These are phyloP conservation scores for Bacidia gigantensis DNA, from an alignment of 495 filamentous ascomycete species.

Conservation along the genomic window DNA sequence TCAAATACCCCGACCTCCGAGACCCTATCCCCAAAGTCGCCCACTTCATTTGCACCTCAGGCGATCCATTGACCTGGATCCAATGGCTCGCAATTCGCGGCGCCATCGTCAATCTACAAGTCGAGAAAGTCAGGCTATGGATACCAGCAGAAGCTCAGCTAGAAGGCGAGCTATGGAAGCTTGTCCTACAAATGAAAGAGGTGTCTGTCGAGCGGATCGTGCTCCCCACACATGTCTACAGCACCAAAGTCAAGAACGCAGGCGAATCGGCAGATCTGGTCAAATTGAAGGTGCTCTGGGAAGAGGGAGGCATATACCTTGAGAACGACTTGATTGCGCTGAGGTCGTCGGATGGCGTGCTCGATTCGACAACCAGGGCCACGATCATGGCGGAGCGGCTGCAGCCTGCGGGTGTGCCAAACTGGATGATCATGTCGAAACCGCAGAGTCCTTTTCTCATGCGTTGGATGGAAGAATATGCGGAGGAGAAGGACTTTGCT, in stretches of 20 bases:
- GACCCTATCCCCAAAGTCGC: constrained; percentile 5
- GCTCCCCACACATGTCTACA: constrained; percentile 2
- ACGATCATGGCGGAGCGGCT: constrained; percentile 6
- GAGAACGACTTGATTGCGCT: constrained; percentile 6
- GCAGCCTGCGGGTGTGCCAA: constrained; percentile 1
- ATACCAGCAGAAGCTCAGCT: background rate
- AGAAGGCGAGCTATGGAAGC: constrained; percentile 5
- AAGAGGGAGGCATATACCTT: constrained; percentile 8
- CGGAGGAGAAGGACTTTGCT: background rate
- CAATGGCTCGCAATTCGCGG: constrained; percentile 2
- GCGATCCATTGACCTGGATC: constrained; percentile 2
- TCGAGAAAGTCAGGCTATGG: constrained; percentile 3
- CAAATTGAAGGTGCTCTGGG: constrained; percentile 4
- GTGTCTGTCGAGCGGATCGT: constrained; percentile 1
- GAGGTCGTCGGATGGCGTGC: constrained; percentile 1
- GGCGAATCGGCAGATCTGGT: background rate
- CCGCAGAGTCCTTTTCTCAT: constrained; percentile 3
- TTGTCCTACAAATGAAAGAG: background rate
- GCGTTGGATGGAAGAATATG: constrained; percentile 6
- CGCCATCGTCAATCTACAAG: constrained; percentile 2
- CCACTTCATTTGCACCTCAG: constrained; percentile 1
- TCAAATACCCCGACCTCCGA: background rate
- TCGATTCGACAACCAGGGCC: background rate
- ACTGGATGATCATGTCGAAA: constrained; percentile 8
- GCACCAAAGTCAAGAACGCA: background rate